Evolutionary conservation across 306 rosid species (phyloP).

Genomic region (Cicer judaicum): DNA sequence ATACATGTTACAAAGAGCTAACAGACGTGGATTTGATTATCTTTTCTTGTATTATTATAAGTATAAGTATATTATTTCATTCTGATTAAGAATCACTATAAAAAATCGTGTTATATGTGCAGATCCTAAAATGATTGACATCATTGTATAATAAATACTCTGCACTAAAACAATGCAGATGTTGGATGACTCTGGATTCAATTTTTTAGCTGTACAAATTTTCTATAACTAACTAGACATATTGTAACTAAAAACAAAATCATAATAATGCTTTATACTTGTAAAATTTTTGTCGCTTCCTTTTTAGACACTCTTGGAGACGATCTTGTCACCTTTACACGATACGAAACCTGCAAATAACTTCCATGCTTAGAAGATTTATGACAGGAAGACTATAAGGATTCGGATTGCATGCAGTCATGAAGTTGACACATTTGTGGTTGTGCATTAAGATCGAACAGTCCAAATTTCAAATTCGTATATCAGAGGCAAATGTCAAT

Average conservation of each 20-base stretch:
- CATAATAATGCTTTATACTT: constrained; percentile 48
- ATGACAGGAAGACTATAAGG: too few species aligned
- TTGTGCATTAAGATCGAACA: too few species aligned
- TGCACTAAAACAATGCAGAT: constrained; percentile 37
- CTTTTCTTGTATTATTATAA: constrained; percentile 1
- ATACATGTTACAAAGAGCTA: too few species aligned
- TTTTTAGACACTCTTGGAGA: constrained; percentile 45
- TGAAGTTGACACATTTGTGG: too few species aligned
- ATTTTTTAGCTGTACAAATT: constrained; percentile 63
- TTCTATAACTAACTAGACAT: constrained; percentile 15
- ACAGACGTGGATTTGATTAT: constrained; percentile 19
- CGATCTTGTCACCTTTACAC: constrained; percentile 72
- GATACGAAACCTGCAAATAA: constrained; percentile 70
- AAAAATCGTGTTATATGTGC: constrained; percentile 24
- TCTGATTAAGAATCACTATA: neutral
- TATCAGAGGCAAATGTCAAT: neutral
- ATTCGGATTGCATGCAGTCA: too few species aligned
- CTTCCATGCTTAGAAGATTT: constrained; percentile 21
- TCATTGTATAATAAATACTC: constrained; percentile 24
- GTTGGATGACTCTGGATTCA: constrained; percentile 36
- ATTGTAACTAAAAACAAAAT: constrained; percentile 2
- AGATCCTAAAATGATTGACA: constrained; percentile 35
- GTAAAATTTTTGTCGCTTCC: constrained; percentile 47
- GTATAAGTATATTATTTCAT: constrained; percentile 15
- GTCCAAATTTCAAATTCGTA: too few species aligned